Evolutionary conservation across 192 early-diverging fungal species (phyloP).

Genomic region (Linnemannia exigua): DNA sequence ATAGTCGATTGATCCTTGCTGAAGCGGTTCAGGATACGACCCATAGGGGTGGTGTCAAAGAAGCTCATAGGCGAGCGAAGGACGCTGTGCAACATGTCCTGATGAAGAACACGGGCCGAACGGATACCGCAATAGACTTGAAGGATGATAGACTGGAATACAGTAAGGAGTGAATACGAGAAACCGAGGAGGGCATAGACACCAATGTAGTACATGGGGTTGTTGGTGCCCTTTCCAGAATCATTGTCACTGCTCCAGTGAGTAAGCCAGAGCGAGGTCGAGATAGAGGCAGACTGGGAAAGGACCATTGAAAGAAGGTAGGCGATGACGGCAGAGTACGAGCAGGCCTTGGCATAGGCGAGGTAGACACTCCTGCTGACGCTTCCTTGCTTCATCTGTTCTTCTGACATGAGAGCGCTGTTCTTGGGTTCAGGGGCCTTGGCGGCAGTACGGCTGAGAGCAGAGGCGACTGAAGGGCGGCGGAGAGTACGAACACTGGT

Average conservation of each 20-base stretch:
- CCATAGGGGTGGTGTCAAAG: slow-evolving; percentile 84
- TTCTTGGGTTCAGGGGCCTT: slow-evolving; percentile 39
- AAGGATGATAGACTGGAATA: slow-evolving; percentile 78
- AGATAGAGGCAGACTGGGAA: slow-evolving; percentile 69
- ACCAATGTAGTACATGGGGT: slow-evolving; percentile 73
- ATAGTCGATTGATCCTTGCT: slow-evolving; percentile 74
- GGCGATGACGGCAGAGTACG: slow-evolving; percentile 64
- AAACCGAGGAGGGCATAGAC: slow-evolving; percentile 89
- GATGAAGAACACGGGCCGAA: slow-evolving; percentile 81
- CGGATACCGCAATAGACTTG: slow-evolving; percentile 87
- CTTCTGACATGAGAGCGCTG: slow-evolving; percentile 77
- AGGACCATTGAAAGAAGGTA: slow-evolving; percentile 72
- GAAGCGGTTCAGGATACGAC: slow-evolving; percentile 84
- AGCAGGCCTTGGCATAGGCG: slow-evolving; percentile 86
- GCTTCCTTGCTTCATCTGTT: slow-evolving; percentile 86
- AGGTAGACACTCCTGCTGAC: slow-evolving; percentile 87
- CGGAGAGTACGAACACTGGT: slow-evolving; percentile 1
- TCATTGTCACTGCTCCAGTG: slow-evolving; percentile 78
- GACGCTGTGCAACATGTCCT: slow-evolving; percentile 82
- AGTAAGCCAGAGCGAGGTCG: slow-evolving; percentile 79
- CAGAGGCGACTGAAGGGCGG: slow-evolving; percentile 67
- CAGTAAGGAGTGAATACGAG: slow-evolving; percentile 72
- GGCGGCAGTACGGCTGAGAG: slow-evolving; percentile 36
- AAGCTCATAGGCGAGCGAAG: slow-evolving; percentile 81
- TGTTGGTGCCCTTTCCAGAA: slow-evolving; percentile 44